Evolutionary conservation across 768 basidiomycete species (phyloP), one percentile per base, ranked within the genome.

Genomic region (Coprinopsis cinerea): DNA sequence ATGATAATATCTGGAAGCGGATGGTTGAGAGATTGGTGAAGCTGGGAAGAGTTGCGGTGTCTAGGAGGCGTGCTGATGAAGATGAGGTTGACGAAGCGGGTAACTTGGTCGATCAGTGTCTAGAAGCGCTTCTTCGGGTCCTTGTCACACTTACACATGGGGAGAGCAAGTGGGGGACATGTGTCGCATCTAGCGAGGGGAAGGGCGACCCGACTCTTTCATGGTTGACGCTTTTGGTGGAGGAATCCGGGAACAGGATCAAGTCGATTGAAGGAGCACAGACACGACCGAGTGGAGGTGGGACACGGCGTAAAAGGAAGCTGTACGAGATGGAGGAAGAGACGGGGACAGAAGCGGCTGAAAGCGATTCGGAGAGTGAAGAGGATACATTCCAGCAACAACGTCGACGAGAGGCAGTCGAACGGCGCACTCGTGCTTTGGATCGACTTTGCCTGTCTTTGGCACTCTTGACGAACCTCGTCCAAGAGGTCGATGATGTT

Each of bases 401-500:
- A 10, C 34, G 25, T 30, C 47, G 32, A 20, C 26, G 17, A 23
- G 4, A 49, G 48, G 17, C 39, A 49, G n/a, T 40, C 20, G 42
- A 50, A 40, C 10, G 17, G 18, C 41, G 41, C 9, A 55, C 72
- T 3, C 70, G 76, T 32, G 66, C 74, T 2, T 69, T 87, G n/a
- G 90, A 92, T 59, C 72, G 76, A 27, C 67, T 89, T 3, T 91
- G 88, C 61, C 80, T 92, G 23, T 76, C 82, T 4, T 73, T 92
- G 4, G 89, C 83, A 1, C 67, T 91, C 9, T 67, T 91, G 34
- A 88, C 87, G 46, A 91, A 90, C 62, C 67, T 91, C 36, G 79
- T 88, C 0, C 85, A 89, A 58, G 68, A 68, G 4, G 67, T 73
- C n/a, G 70, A 73, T 0, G 68, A 64, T n/a, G 72, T 75, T 9